Evolutionary conservation across 164 flowering plant species (phyloP).

Genomic region (Umbellularia californica): DNA sequence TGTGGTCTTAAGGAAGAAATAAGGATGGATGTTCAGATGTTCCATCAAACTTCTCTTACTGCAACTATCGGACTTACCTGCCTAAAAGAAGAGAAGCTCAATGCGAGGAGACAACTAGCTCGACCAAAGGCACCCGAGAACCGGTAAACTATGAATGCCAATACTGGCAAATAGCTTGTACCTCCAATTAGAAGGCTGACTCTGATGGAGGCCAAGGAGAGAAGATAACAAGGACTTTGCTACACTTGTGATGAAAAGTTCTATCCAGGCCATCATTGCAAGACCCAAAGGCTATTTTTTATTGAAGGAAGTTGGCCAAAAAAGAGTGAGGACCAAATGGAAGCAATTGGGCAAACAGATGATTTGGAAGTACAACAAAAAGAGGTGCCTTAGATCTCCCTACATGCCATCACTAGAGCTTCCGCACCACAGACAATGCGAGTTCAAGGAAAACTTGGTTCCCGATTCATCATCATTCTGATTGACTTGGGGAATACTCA

Average conservation of each 20-base stretch:
- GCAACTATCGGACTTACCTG: background rate
- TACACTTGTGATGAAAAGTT: conserved; percentile 4
- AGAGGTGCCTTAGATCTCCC: background rate
- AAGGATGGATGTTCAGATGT: background rate
- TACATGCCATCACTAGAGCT: background rate
- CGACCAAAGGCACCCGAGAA: too few species aligned
- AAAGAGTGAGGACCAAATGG: background rate
- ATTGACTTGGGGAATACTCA: background rate
- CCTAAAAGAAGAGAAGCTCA: background rate
- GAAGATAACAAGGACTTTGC: background rate
- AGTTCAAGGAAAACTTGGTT: background rate
- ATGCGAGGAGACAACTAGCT: too few species aligned
- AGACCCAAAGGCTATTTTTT: background rate
- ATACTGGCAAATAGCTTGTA: background rate
- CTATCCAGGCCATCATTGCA: background rate
- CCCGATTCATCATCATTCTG: background rate
- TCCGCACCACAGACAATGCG: background rate
- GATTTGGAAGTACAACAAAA: background rate
- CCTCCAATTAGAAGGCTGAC: background rate
- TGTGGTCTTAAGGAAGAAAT: background rate
- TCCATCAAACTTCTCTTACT: background rate
- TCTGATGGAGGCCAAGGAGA: background rate
- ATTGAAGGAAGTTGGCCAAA: background rate
- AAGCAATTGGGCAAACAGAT: background rate
- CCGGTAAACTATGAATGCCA: too few species aligned